Evolutionary conservation across 179 eudicot species (phyloP).

Genomic region (Silene noctiflora): DNA sequence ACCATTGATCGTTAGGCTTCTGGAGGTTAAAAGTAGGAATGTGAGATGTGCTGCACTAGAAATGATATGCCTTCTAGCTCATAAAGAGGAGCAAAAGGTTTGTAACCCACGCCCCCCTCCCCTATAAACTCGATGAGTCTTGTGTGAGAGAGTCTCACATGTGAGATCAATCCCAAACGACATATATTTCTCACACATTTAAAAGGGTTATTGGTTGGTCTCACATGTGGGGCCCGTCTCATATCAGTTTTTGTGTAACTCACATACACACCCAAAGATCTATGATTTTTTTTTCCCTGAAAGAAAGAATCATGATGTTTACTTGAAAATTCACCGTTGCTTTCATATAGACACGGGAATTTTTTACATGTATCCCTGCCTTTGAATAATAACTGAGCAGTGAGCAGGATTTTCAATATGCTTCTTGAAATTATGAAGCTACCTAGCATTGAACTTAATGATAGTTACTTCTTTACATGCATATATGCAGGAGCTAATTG

Average conservation of each 20-base stretch:
- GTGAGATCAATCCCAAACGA: too few relatives aligned
- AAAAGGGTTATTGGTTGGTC: too few relatives aligned
- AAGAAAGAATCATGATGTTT: too few relatives aligned
- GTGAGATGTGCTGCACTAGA: slow-evolving; percentile 57
- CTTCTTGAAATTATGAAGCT: neutral
- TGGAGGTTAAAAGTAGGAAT: slow-evolving; percentile 49
- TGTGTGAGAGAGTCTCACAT: too few relatives aligned
- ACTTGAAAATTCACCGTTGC: neutral
- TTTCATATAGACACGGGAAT: neutral
- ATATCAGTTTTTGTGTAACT: too few relatives aligned
- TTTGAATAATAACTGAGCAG: neutral
- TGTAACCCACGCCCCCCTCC: neutral
- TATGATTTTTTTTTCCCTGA: too few relatives aligned
- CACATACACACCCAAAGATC: too few relatives aligned
- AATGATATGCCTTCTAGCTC: slow-evolving; percentile 42
- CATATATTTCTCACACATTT: too few relatives aligned
- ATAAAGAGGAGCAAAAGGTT: slow-evolving; percentile 67
- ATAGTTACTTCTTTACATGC: neutral
- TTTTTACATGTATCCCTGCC: neutral
- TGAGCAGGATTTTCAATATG: neutral
- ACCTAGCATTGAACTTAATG: neutral
- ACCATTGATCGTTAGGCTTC: slow-evolving; percentile 55
- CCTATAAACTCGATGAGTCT: too few relatives aligned
- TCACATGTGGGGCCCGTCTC: too few relatives aligned
- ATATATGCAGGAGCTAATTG: slow-evolving; percentile 51